A percentile compares a stretch with the other conserved stretches of the same genome.
Conservation (phyloP, 169 alveolate genomes). For the Eimeria zaria region DNA sequence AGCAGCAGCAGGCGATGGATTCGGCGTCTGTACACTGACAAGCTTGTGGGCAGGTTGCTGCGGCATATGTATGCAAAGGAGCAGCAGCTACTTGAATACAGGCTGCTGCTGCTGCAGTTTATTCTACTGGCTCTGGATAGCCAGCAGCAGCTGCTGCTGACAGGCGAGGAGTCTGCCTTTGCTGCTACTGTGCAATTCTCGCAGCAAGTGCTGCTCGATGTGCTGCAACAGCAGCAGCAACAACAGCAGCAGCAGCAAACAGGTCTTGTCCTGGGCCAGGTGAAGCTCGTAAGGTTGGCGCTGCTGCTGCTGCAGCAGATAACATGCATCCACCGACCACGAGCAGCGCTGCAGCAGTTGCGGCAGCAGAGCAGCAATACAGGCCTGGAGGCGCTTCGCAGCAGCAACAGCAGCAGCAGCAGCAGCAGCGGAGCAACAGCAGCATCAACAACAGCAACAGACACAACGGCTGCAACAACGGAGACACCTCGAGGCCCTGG, state of each 20-base stretch:
- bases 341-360: slow-evolving; percentile 51
- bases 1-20: slow-evolving; percentile 63
- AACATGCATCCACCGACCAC: slow-evolving; percentile 37
- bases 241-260: slow-evolving; percentile 34
- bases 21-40: slow-evolving; percentile 45
- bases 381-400: slow-evolving; percentile 32
- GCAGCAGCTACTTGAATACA: slow-evolving; percentile 68
- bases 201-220: slow-evolving; percentile 71
- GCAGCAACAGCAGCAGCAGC: slow-evolving; percentile 48
- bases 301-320: slow-evolving; percentile 84
- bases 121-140: slow-evolving; percentile 43
- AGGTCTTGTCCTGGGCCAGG: slow-evolving; percentile 70
- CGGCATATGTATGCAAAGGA: slow-evolving; percentile 44
- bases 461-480: slow-evolving; percentile 23
- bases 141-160: slow-evolving; percentile 75
- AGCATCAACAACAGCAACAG: slow-evolving; percentile 25
- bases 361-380: slow-evolving; percentile 67
- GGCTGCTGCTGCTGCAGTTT: slow-evolving; percentile 76
- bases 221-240: slow-evolving; percentile 65
- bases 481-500: slow-evolving; percentile 58
- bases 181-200: slow-evolving; percentile 61
- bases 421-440: slow-evolving; percentile 36
- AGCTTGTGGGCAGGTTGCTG: slow-evolving; percentile 50
- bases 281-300: slow-evolving; percentile 70
- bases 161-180: slow-evolving; percentile 71